Evolutionary conservation across 2,329 filamentous ascomycete genomes (phyloP), one percentile per base, ranked within the genome.

Genomic region (Xylariaceae sp.): DNA sequence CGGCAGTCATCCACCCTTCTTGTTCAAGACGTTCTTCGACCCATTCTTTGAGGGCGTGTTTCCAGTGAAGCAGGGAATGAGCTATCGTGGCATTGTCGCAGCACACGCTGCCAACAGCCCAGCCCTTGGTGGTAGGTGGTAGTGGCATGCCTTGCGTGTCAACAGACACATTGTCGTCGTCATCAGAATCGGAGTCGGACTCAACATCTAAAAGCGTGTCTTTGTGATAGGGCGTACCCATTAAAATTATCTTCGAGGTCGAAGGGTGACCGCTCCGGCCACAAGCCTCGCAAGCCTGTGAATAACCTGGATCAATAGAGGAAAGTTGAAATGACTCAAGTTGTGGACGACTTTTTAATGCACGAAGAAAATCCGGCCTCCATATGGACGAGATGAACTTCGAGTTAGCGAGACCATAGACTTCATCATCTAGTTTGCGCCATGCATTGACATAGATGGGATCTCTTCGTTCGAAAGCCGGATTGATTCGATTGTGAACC

Each of bases 401-500:
- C 3, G 85, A 89, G 3, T 78, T 80, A 0, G 85, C 83, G 2
- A 88, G 78, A 0, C 83, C 86, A 40, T 74, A 76, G 11, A 88
- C 81, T 66, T 91, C 86, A 60, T 88, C 82, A 60, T 89, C 80
- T 0, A 92, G 74, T 64, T 89, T 89, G 47, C 73, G 73, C 74
- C 90, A 91, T 0, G 87, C 84, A 30, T 87, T 75, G 9, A 72
- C 64, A 68, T 90, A 94, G 9, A 90, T 73, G 6, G 80, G 75
- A 56, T 88, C 81, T 4, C 79, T 72, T 19, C 66, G 66, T 8
- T 79, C 72, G 63, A 91, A 91, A 0, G 76, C 81, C 0, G 87
- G 88, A 61, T 91, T 86, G 49, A 94, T 77, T 62, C 86, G 85
- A 66, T 87, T 88, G 64, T 90, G 87, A 2, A 92, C 84, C 71